phyloP scores from a whole-genome alignment of 345 rosid species.

The Citropsis articulata region DNA sequence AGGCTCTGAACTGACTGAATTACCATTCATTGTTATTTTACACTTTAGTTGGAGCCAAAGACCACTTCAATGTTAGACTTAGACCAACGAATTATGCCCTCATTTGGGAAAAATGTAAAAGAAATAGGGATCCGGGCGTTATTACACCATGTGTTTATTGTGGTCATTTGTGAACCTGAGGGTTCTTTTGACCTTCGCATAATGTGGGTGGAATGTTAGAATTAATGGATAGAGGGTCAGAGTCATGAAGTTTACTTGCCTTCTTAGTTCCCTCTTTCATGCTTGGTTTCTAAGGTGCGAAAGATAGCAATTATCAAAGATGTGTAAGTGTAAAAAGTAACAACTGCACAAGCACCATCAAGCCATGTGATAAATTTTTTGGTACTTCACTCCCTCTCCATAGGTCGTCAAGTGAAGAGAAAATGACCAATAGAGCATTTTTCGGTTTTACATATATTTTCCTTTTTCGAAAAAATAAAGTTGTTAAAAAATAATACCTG shows the following conservation, averaged over 20 bases:
- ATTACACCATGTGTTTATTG: background rate
- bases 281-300: slow-evolving; percentile 26
- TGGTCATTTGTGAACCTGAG: background rate
- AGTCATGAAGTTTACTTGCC: slow-evolving; percentile 29
- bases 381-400: background rate
- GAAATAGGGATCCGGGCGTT: background rate
- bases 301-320: background rate
- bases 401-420: background rate
- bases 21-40: background rate
- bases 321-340: background rate
- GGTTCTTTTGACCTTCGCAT: background rate
- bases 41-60: background rate
- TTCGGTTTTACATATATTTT: too few species aligned
- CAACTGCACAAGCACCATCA: background rate
- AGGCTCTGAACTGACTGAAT: background rate
- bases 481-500: too few species aligned
- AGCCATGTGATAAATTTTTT: background rate
- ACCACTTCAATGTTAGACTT: background rate
- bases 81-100: background rate
- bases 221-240: slow-evolving; percentile 27
- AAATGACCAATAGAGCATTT: background rate
- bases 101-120: background rate
- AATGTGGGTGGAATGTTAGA: slow-evolving; percentile 23
- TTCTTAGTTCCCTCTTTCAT: slow-evolving; percentile 12
- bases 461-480: too few species aligned